Conservation (phyloP, 2,329 filamentous ascomycete genomes). For the Zopfia rhizophila region DNA sequence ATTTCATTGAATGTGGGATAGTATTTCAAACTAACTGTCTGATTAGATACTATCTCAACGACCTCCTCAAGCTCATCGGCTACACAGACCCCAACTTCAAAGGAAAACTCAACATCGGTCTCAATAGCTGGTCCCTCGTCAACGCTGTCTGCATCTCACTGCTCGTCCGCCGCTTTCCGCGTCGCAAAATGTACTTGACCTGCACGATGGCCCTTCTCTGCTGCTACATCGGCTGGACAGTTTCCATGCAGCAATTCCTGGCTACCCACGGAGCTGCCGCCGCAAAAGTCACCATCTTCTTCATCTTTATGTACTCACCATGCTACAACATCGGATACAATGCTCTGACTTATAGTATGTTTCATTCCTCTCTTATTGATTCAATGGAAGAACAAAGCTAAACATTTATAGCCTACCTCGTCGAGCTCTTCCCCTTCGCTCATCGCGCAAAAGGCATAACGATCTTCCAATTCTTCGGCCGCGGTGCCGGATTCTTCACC, state of each 20-base stretch:
- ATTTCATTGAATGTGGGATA: not conserved
- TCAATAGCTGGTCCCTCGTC: conserved; percentile 68
- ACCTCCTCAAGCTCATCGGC: conserved; percentile 69
- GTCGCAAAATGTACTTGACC: conserved; percentile 65
- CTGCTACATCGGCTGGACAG: conserved; percentile 49
- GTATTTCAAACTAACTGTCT: not conserved
- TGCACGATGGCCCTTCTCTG: conserved; percentile 45
- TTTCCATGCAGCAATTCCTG: conserved; percentile 63
- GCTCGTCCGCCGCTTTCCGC: conserved; percentile 64
- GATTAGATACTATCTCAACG: conserved; percentile 67
- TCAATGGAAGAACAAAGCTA: not conserved
- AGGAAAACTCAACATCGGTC: conserved; percentile 61
- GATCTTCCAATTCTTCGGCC: conserved; percentile 70
- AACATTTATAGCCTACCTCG: conserved; percentile 57
- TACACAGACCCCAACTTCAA: conserved; percentile 58
- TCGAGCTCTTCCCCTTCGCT: conserved; percentile 61
- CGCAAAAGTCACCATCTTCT: conserved; percentile 61
- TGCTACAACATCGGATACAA: conserved; percentile 72
- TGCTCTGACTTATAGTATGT: conserved; percentile 67
- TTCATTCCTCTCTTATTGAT: conserved; percentile 8
- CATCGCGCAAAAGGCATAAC: conserved; percentile 60
- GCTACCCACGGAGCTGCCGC: conserved; percentile 44
- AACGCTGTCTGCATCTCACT: conserved; percentile 66
- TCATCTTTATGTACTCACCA: conserved; percentile 58
- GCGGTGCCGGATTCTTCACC: conserved; percentile 69